Evolutionary conservation across 345 rosid genomes (phyloP), one percentile per base, ranked within the genome.

Genomic region (Corchorus capsularis): DNA sequence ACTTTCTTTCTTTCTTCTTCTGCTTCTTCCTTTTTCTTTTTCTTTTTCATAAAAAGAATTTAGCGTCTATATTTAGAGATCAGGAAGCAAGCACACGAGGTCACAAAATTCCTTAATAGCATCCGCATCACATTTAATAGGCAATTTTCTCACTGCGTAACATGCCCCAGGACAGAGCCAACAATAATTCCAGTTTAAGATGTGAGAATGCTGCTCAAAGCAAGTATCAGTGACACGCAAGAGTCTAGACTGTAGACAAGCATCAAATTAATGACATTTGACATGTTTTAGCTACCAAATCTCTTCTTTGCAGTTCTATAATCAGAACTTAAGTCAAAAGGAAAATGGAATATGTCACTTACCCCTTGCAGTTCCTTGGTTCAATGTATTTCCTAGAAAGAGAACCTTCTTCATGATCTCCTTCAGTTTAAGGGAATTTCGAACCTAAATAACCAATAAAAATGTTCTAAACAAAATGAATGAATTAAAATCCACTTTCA

Each of bases 361-460:
- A 92, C 99, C 99, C 87, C 99, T 92, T 32, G 97, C 98, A 67
- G 99, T 96, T 87, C 99, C 99, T 80, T 96, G 97, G 86, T 94
- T 96, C 85, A 94, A 81, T 6, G 89, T 86, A 79, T 96, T 96
- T 76, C 99, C 99, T 74, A 96, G 85, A 77, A 83, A 88, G 69
- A 96, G 97, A 86, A 96, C 94, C 82, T 79, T 89, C 87, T 91
- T 92, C 99, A 96, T 90, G 72, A 94, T 96, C 77, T 92, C 98
- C 85, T 96, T 94, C 84, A 96, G 78, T 81, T 92, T 94, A 55
- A 63, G 76, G 66, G 98, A 96, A 77, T 75, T 85, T 59, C 98
- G 94, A 75, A 94, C 99, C 99, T 96, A 82, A 75, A 50, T 63
- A 59, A 72, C 79, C 79, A 64, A 69, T 43, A 71, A 35, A 71